These are phyloP conservation scores for Blastocystis sp. DNA, from an alignment of 352 stramenopile species.

Conservation along the genomic window DNA sequence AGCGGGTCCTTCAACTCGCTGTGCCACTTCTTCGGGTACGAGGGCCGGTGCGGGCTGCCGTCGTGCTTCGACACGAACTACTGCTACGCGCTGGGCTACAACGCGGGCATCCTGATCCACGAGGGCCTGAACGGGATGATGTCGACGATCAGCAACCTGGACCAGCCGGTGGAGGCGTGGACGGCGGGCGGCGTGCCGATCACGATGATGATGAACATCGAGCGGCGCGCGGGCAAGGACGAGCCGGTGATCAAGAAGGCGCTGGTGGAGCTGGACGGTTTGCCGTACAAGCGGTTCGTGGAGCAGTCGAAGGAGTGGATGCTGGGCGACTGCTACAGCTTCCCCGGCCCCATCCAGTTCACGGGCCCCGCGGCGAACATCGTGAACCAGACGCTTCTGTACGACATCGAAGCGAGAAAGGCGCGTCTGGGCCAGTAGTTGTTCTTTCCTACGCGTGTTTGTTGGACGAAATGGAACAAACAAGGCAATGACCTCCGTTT, in stretches of 20 bases:
- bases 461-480: slow-evolving; percentile 8
- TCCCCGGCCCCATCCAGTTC: slow-evolving; percentile 75
- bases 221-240: slow-evolving; percentile 73
- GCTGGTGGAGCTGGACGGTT: slow-evolving; percentile 74
- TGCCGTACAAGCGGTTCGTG: slow-evolving; percentile 72
- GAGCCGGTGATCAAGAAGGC: slow-evolving; percentile 76
- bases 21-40: slow-evolving; percentile 75
- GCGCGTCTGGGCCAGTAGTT: not conserved
- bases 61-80: slow-evolving; percentile 74
- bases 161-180: slow-evolving; percentile 72
- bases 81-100: slow-evolving; percentile 75
- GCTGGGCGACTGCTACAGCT: slow-evolving; percentile 74
- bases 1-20: slow-evolving; percentile 74
- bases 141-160: slow-evolving; percentile 67
- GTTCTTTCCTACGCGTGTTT: not conserved
- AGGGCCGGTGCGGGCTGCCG: slow-evolving; percentile 73
- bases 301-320: slow-evolving; percentile 73
- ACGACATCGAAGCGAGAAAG: slow-evolving; percentile 23
- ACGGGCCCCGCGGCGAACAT: slow-evolving; percentile 71
- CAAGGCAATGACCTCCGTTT: not conserved
- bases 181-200: slow-evolving; percentile 73
- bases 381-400: slow-evolving; percentile 59
- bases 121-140: slow-evolving; percentile 72
- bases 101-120: slow-evolving; percentile 72
- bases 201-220: slow-evolving; percentile 76